Conservation (phyloP, 192 early-diverging fungal genomes). For the Coemansia sp. region DNA sequence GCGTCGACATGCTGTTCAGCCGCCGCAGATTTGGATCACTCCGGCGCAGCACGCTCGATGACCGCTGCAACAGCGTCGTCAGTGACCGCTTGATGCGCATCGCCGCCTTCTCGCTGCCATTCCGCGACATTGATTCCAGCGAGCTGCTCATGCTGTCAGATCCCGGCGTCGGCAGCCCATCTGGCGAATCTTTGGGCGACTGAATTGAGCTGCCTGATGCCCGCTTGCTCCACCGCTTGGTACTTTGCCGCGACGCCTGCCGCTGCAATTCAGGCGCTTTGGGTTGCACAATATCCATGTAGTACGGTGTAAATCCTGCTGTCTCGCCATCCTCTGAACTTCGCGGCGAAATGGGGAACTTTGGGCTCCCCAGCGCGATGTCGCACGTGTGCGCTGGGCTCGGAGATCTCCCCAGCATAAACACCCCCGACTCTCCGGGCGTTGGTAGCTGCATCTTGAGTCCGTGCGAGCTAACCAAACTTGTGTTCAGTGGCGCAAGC, state of each 20-base stretch:
- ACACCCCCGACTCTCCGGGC: conserved; percentile 8
- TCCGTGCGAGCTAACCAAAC: neutral
- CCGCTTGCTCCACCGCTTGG: neutral
- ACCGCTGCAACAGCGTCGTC: conserved; percentile 42
- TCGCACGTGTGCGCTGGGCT: neutral
- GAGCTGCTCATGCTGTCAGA: conserved; percentile 15
- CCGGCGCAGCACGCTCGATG: conserved; percentile 34
- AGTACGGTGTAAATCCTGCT: conserved; percentile 35
- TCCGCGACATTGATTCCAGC: conserved; percentile 16
- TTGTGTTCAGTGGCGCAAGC: conserved; percentile 5
- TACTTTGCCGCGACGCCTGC: neutral
- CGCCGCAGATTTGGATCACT: conserved; percentile 12
- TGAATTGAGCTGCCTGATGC: neutral
- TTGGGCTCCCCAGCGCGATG: conserved; percentile 20
- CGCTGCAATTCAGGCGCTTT: conserved; percentile 38
- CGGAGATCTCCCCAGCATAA: neutral
- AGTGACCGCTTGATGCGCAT: conserved; percentile 45
- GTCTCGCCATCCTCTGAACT: conserved; percentile 6
- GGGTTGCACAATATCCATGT: conserved; percentile 36
- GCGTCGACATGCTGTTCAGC: neutral
- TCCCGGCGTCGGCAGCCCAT: conserved; percentile 22
- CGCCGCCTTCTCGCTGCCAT: conserved; percentile 1
- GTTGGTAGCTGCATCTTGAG: conserved; percentile 5
- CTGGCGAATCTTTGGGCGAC: neutral
- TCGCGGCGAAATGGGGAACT: conserved; percentile 23